Evolutionary conservation across 129 eudicot genomes (phyloP).

Genomic region (Flaveria sonorensis): DNA sequence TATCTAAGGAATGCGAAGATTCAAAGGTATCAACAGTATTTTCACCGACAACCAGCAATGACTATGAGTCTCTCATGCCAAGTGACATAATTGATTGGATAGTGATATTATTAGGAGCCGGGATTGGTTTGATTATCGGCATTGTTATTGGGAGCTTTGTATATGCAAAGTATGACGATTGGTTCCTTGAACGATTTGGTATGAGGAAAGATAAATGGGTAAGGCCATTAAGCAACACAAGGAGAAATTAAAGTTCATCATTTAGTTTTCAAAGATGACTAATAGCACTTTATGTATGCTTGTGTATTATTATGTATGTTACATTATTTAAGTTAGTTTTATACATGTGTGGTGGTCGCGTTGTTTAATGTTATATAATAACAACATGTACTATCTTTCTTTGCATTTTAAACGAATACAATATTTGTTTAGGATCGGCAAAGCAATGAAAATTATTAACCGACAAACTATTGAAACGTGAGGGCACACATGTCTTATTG

Average conservation of each 20-base stretch:
- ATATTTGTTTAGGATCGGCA: no score
- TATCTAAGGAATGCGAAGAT: constrained; percentile 15
- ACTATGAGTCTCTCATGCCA: constrained; percentile 12
- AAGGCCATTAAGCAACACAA: constrained; percentile 5
- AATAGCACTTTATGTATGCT: background rate
- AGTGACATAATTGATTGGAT: constrained; percentile 30
- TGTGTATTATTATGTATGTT: no score
- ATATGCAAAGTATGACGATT: constrained; percentile 9
- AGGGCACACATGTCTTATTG: no score
- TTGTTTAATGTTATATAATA: no score
- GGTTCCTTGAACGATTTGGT: constrained; percentile 20
- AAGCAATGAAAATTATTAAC: no score
- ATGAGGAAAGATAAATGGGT: constrained; percentile 14
- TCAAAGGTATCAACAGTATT: background rate
- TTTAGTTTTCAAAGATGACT: background rate
- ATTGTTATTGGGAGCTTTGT: background rate
- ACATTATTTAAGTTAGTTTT: no score
- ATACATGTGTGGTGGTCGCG: no score
- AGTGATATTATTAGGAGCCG: constrained; percentile 17
- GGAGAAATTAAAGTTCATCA: background rate
- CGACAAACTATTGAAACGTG: no score
- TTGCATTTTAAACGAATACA: no score
- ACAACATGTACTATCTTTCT: no score
- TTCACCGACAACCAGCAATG: background rate
- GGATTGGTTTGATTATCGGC: constrained; percentile 22